Evolutionary conservation across 2,329 filamentous ascomycete species (phyloP).

Genomic region (Fusarium setosum): DNA sequence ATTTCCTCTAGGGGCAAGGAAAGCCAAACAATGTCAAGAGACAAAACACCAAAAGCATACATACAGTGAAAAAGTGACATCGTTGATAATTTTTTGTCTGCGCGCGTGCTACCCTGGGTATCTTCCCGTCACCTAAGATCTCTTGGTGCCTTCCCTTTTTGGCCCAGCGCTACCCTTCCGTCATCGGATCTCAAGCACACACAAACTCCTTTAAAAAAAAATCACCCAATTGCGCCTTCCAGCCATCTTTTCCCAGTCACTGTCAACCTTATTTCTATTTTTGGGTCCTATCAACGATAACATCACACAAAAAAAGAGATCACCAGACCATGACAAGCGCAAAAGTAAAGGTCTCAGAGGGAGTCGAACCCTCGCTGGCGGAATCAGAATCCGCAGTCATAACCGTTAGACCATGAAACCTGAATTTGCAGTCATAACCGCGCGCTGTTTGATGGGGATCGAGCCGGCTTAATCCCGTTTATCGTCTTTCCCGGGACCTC

Average conservation of each 20-base stretch:
- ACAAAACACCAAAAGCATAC: not conserved
- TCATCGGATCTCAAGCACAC: no score
- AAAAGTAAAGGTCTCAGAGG: slow-evolving; percentile 33
- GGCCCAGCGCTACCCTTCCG: no score
- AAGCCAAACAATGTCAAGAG: not conserved
- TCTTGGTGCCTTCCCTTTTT: no score
- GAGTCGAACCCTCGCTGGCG: slow-evolving; percentile 37
- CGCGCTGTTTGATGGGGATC: not conserved
- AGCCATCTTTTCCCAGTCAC: no score
- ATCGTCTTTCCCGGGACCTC: no score
- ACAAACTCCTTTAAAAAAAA: no score
- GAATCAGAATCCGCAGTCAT: slow-evolving; percentile 40
- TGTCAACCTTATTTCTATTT: not conserved
- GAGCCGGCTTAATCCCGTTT: no score
- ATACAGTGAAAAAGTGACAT: not conserved
- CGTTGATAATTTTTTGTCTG: not conserved
- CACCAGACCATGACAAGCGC: not conserved
- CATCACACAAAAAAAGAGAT: not conserved
- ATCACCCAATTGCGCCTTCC: no score
- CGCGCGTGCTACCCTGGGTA: no score
- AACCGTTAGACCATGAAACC: slow-evolving; percentile 37
- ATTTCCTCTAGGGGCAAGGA: not conserved
- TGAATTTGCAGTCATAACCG: not conserved
- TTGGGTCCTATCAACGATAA: not conserved
- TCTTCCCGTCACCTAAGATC: no score